Base-by-base conservation (phyloP, 441 rosid species). In the Populus hybrid region DNA sequence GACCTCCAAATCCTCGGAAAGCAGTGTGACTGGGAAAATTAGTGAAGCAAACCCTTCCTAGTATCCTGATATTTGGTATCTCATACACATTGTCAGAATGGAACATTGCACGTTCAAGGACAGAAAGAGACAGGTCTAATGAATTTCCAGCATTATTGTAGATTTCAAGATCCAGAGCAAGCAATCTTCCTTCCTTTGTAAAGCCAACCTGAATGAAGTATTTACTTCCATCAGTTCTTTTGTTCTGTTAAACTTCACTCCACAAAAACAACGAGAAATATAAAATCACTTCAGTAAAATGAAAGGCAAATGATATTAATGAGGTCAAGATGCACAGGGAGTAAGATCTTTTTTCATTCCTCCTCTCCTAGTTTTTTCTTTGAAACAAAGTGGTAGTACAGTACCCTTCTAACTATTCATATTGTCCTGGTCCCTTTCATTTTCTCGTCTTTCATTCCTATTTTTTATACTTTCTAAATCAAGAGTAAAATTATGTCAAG, bases 101-200 rank as follows among this genome's bases (percentile, higher is more conserved):
- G 85, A 96, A 90, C 97, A 96, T 94, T 71, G 98, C 97, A 61
- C 93, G 93, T 72, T 92, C 94, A 57, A 96, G 97, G 79, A 96
- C 19, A 75, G 99, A 63, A n/a, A 82, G 89, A 71, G 99, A 96
- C 75, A 94, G 87, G 78, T 96, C 98, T 69, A 89, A 87, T 64
- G 98, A 92, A 83, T 95, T 94, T 81, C 99, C 99, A 81, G 90
- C 99, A 76, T 88, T 91, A 77, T 94, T 95, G 88, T 95, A 95
- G 75, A 95, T 85, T 82, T 91, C 88, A 67, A 95, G 92, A 87
- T 91, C 98, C 86, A 94, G 82, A 1, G 94, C 98, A 82, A 94
- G 86, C 79, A 95, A 84, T 82, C 89, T 91, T 74, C 99, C 99
- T 70, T 88, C 94, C 69, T 87, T 86, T 0, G 97, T 94, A 81